These are phyloP conservation scores for Perkinsus olseni DNA, from an alignment of 169 alveolate species.

Conservation along the genomic window DNA sequence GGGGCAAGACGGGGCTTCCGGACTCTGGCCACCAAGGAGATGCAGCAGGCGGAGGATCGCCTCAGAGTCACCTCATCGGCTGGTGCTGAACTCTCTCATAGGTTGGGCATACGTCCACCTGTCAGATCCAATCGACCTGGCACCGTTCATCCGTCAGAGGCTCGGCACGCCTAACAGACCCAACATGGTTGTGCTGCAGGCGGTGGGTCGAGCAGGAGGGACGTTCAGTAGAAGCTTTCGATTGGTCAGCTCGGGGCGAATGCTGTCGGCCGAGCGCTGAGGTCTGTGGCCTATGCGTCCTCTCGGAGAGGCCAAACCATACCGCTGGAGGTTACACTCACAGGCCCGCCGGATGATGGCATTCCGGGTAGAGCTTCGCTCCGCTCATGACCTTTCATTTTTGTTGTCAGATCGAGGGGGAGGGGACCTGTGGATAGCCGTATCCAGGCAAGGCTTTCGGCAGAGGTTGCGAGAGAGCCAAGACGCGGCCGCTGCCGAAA, in stretches of 20 bases:
- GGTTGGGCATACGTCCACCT: not conserved
- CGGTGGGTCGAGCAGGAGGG: not conserved
- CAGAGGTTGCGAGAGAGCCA: not conserved
- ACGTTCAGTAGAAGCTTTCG: too few species aligned
- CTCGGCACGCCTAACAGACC: not conserved
- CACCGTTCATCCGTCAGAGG: not conserved
- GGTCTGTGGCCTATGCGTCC: not conserved
- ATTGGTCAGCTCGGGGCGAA: not conserved
- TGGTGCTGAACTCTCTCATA: not conserved
- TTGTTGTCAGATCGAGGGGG: not conserved
- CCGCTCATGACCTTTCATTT: not conserved
- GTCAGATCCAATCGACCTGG: not conserved
- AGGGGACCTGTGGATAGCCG: not conserved
- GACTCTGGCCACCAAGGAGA: not conserved
- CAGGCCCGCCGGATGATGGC: not conserved
- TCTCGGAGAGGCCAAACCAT: not conserved
- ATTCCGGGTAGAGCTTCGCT: not conserved
- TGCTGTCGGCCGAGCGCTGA: not conserved
- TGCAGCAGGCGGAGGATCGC: not conserved
- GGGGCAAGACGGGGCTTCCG: not conserved
- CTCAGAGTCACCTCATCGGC: not conserved
- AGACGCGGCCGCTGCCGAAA: not conserved
- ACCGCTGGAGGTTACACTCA: not conserved
- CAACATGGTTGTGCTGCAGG: not conserved
- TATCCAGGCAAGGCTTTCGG: not conserved